Base-by-base conservation (phyloP, 1,284 basidiomycete genomes). In the Pseudozyma thailandica region DNA sequence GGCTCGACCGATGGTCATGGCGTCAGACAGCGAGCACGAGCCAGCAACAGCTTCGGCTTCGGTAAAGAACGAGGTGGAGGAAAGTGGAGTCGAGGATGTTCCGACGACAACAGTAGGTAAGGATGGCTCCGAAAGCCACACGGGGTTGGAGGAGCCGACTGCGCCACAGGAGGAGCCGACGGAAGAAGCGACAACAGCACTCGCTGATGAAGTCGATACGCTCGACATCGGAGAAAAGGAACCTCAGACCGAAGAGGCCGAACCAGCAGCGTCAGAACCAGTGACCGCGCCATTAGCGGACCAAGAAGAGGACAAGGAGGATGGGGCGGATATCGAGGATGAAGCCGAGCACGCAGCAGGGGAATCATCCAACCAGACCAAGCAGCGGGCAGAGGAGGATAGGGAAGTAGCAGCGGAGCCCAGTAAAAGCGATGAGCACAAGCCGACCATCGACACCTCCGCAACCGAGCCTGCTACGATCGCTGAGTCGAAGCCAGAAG, bases 21-120 rank as follows among this genome's bases (percentile, higher is more conserved):
- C 41, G 21, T 56, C 57, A 9, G 25, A 39, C 15, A 50, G 33
- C 30, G 63, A 49, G 4, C 44, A 50, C 38, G 10, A 12, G 4
- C 27, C 35, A 3, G 38, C 18, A 12, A 12, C 25, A 28, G 20
- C 26, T 16, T 28, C 16, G 7, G 33, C 25, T n/a, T n/a, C n/a
- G 16, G 48, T 18, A 4, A 2, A 38, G 21, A 23, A 5, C 39
- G 23, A 41, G 39, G 18, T 23, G 20, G 21, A 15, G 9, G 20
- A 21, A n/a, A 4, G 20, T 41, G 20, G 39, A 23, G 20, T 12
- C 39, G 20, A 41, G 12, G 12, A 4, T 16, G 31, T n/a, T n/a
- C n/a, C n/a, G n/a, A n/a, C n/a, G n/a, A n/a, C n/a, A n/a, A n/a
- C n/a, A n/a, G n/a, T 16, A 16, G 15, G 6, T 16, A 16, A 16